Percentiles rank a stretch among this genome's conserved stretches.
Evolutionary conservation across 805 yeast genomes (phyloP).

Genomic region (Suhomyces faveliae): DNA sequence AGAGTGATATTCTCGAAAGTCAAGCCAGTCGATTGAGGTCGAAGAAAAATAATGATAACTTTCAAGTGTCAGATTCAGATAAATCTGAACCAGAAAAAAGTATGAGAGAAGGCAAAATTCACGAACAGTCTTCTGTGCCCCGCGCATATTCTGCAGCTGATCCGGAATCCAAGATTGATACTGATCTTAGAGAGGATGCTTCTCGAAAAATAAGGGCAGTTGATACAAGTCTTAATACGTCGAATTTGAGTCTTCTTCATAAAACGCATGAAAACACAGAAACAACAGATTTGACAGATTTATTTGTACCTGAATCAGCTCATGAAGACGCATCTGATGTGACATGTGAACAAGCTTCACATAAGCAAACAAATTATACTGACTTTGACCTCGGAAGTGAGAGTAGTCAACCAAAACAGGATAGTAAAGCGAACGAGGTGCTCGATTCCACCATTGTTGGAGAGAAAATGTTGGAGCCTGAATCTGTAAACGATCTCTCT

Average conservation of each 20-base stretch:
- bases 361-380: neutral
- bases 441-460: neutral
- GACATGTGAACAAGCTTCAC: neutral
- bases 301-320: constrained; percentile 2
- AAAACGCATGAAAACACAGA: neutral
- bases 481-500: neutral
- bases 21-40: neutral
- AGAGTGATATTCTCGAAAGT: neutral
- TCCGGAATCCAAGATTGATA: neutral
- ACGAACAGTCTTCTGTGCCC: neutral
- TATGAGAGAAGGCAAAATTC: neutral
- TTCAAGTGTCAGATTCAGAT: neutral
- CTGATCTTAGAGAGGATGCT: neutral
- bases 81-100: neutral
- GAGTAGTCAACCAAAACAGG: neutral
- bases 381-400: neutral
- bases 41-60: neutral
- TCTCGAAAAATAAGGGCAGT: neutral
- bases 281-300: neutral
- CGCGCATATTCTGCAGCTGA: neutral
- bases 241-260: neutral
- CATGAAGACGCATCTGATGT: neutral
- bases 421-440: neutral
- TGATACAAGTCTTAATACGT: neutral
- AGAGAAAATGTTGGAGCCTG: neutral